phyloP scores from a whole-genome alignment of 2,329 filamentous ascomycete genomes.

The Aureobasidium sp. region DNA sequence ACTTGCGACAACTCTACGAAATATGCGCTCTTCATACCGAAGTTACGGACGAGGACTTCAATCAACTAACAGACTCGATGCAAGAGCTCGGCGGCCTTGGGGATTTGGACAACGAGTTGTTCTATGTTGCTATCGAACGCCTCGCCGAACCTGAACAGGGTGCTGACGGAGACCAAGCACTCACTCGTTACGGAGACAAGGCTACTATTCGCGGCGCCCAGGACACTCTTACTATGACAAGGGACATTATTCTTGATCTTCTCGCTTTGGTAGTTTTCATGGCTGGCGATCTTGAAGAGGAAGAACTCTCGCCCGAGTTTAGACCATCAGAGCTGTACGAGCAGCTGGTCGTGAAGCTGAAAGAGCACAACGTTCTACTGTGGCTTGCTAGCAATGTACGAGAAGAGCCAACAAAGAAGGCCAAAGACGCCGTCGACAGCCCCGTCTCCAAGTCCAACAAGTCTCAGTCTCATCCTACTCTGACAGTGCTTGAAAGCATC shows the following conservation, averaged over 20 bases:
- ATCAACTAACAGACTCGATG: slow-evolving; percentile 59
- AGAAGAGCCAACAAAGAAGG: slow-evolving; percentile 39
- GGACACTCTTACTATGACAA: slow-evolving; percentile 66
- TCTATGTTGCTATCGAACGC: slow-evolving; percentile 43
- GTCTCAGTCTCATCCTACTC: slow-evolving; percentile 13
- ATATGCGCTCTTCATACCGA: slow-evolving; percentile 69
- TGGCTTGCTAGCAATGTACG: slow-evolving; percentile 48
- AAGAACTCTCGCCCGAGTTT: slow-evolving; percentile 60
- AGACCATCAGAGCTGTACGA: slow-evolving; percentile 56
- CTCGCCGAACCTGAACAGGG: slow-evolving; percentile 32
- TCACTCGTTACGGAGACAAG: slow-evolving; percentile 70
- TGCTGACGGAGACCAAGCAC: slow-evolving; percentile 36
- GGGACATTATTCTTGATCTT: slow-evolving; percentile 70
- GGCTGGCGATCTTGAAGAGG: slow-evolving; percentile 70
- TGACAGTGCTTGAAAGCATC: slow-evolving; percentile 32
- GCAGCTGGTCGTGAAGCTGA: slow-evolving; percentile 61
- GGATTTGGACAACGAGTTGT: slow-evolving; percentile 41
- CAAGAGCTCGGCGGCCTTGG: slow-evolving; percentile 55
- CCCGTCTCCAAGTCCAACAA: neutral
- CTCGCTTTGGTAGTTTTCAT: slow-evolving; percentile 78
- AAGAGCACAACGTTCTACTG: slow-evolving; percentile 62
- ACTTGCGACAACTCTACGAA: slow-evolving; percentile 60
- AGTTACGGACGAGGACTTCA: slow-evolving; percentile 73
- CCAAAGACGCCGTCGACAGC: slow-evolving; percentile 9
- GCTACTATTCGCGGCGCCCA: slow-evolving; percentile 68